Base-by-base conservation (phyloP, 345 rosid species). In the Orychophragmus violaceus region DNA sequence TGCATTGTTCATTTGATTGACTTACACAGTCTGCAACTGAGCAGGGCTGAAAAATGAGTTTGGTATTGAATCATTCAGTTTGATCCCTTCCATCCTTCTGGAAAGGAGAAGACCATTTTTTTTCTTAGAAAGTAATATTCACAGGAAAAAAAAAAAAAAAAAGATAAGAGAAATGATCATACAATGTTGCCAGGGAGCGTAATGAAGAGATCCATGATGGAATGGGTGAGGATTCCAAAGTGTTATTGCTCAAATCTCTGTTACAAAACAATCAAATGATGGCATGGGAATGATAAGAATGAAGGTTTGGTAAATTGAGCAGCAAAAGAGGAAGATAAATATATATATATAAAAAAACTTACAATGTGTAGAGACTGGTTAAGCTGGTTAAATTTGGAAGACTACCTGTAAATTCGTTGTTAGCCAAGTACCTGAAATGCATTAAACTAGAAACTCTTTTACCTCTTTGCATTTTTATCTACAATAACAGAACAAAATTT, bases 221-320 rank as follows among this genome's bases (percentile, higher is more conserved):
- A 71, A 91, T 37, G 1, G 48, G 72, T 29, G 91, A 35, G n/a
- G 62, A 2, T 1, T 64, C 71, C 23, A 95, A 89, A 44, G 74
- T 79, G 27, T 91, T 95, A 74, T 86, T 91, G 77, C 97, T 89
- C 62, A 91, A 50, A 68, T 87, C 97, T 80, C 99, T 95, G 84
- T 57, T 36, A 62, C 23, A 54, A 3, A 9, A 52, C 6, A 42
- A 9, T 19, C 64, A 55, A 60, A 44, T 60, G 19, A 36, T 53
- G 16, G 13, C 6, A 55, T 27, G n/a, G 35, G 14, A 33, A 14
- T 66, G 44, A 39, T 59, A 19, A 41, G 4, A 18, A 11, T 6
- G 33, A 35, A 39, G 8, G 18, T 13, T 9, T 37, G 29, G 39
- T 32, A 6, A 57, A 16, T 12, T 9, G 21, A 30, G 33, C 2